Percentiles rank a stretch among this genome's conserved stretches.
Conservation (phyloP, 768 basidiomycete genomes). For the Filobasidium wieringae region DNA sequence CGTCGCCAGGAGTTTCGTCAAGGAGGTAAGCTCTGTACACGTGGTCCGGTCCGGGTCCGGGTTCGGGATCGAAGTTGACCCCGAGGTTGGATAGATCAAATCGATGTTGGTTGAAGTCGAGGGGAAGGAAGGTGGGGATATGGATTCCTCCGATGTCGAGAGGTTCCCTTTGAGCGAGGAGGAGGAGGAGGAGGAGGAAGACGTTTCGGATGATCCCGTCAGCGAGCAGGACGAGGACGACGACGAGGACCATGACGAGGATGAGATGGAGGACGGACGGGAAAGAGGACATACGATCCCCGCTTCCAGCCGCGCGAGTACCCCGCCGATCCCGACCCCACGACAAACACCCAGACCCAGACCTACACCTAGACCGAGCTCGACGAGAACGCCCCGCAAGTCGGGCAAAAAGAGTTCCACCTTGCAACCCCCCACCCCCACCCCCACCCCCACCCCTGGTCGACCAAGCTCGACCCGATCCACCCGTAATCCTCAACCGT, state of each 20-base stretch:
- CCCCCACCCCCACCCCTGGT: background rate
- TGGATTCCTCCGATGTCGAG: background rate
- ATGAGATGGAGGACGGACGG: background rate
- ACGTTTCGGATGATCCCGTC: background rate
- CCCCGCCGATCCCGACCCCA: background rate
- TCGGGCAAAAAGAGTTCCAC: background rate
- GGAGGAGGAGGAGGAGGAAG: conserved; percentile 5
- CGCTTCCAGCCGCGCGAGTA: background rate
- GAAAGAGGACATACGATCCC: background rate
- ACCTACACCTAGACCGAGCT: background rate
- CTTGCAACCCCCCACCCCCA: background rate
- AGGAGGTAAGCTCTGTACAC: background rate
- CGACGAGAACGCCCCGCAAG: background rate
- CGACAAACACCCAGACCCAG: background rate
- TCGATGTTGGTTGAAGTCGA: conserved; percentile 1
- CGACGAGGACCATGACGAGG: background rate
- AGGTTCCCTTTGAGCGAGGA: background rate
- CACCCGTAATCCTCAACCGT: background rate
- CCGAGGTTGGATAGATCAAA: background rate
- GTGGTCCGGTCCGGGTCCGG: background rate
- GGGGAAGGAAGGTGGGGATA: background rate
- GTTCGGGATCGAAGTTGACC: background rate
- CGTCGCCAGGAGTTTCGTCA: conserved; percentile 2
- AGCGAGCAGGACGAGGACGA: background rate
- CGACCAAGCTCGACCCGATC: background rate